phyloP scores from a whole-genome alignment of 208 protist genomes.

The Acanthamoeba royreba region DNA sequence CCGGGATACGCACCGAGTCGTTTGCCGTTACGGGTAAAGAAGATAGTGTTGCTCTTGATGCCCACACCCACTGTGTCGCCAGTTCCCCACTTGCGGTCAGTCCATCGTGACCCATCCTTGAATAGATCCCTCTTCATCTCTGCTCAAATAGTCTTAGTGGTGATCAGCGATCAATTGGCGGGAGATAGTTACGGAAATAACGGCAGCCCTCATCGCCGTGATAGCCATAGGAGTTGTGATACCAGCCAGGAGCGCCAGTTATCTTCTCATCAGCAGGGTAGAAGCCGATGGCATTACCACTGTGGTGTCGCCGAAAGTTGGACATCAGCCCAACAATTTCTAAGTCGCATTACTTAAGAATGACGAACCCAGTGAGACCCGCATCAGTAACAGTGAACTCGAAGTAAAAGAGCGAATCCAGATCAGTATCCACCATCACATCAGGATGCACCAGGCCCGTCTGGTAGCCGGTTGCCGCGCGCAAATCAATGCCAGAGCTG shows the following conservation, averaged over 20 bases:
- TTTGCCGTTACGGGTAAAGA: slow-evolving; percentile 9
- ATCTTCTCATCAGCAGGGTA: background rate
- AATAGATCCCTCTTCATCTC: slow-evolving; percentile 1
- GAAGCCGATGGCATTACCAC: background rate
- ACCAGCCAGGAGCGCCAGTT: background rate
- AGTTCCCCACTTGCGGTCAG: background rate
- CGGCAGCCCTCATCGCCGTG: background rate
- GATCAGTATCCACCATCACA: background rate
- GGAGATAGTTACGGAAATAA: background rate
- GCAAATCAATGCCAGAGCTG: background rate
- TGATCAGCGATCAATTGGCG: background rate
- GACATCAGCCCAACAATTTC: too few relatives aligned
- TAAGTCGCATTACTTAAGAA: background rate
- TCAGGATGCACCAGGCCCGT: background rate
- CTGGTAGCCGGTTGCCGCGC: background rate
- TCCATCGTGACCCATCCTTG: background rate
- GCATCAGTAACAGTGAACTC: background rate
- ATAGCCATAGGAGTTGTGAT: background rate
- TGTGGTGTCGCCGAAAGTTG: too few relatives aligned
- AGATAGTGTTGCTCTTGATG: background rate
- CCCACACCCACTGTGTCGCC: background rate
- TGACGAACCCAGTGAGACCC: background rate
- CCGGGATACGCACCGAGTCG: too few relatives aligned
- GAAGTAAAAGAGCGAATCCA: background rate
- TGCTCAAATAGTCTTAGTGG: too few relatives aligned